Conservation (phyloP, 2,329 filamentous ascomycete species). For the Lomentospora prolificans region DNA sequence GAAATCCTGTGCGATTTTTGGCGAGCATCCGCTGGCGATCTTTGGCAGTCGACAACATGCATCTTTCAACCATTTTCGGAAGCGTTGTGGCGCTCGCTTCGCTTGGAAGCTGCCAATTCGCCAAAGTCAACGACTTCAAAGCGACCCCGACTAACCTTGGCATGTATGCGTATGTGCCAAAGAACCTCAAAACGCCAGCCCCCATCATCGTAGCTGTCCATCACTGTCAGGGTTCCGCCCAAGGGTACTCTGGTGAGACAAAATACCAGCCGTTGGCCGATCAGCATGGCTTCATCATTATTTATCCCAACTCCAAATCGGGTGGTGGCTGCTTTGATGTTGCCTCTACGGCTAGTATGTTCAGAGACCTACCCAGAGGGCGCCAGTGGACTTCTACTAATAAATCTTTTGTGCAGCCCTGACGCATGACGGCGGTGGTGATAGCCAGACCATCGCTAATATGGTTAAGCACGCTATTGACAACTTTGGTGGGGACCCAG, state of each 20-base stretch:
- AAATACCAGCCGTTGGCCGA: constrained; percentile 44
- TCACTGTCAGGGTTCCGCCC: constrained; percentile 46
- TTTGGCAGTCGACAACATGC: background rate
- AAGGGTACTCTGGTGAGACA: constrained; percentile 35
- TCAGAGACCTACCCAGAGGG: too few relatives aligned
- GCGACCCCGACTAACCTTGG: background rate
- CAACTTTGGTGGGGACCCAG: constrained; percentile 35
- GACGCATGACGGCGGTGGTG: constrained; percentile 38
- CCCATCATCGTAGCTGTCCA: constrained; percentile 45
- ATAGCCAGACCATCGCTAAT: constrained; percentile 38
- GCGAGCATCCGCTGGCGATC: background rate
- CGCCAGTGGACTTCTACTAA: too few relatives aligned
- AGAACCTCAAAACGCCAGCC: constrained; percentile 28
- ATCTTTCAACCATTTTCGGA: background rate
- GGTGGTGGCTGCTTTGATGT: constrained; percentile 48
- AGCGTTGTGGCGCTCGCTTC: background rate
- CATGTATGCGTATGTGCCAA: background rate
- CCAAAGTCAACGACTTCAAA: background rate
- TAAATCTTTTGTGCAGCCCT: constrained; percentile 23
- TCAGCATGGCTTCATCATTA: constrained; percentile 41
- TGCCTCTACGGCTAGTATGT: constrained; percentile 28
- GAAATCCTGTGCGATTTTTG: too few relatives aligned
- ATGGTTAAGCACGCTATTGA: constrained; percentile 42
- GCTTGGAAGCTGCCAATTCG: background rate
- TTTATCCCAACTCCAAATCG: constrained; percentile 27